Evolutionary conservation across 331 rosid genomes (phyloP), one percentile per base, ranked within the genome.

Genomic region (Quercus lobata): DNA sequence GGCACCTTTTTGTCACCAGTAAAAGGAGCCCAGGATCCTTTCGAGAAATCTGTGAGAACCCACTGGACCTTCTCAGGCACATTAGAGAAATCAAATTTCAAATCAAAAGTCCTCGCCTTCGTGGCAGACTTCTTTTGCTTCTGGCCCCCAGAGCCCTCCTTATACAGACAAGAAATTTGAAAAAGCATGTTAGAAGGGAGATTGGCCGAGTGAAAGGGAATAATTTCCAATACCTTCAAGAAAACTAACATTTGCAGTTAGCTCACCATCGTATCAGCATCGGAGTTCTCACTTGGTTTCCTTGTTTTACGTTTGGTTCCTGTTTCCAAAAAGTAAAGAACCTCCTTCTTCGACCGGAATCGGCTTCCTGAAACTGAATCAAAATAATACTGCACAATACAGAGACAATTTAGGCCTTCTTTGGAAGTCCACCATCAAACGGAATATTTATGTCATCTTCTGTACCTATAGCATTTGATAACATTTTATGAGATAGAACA

Each of bases 301-400:
- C 58, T 76, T 80, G 35, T 83, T 81, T 84, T 82, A 21, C 66
- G 75, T 32, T 24, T 25, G 0, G 77, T 82, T 84, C 90, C 90
- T 6, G 89, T 89, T 76, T 87, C 87, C 80, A 87, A 44, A 79
- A 89, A 89, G 81, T 76, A 83, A 3, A 83, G 83, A 74, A 89
- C 92, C 80, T 89, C 92, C 17, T 78, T 83, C 87, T 78, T 89
- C 16, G 92, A 89, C 37, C 92, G 89, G 82, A 89, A 89, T 68
- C 84, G 83, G 57, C 83, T 84, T 57, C 86, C 75, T 35, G 92
- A 87, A 18, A 32, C 77, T 57, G 89, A 90, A 72, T 89, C 82
- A 19, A 72, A 15, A 83, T 87, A 89, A 84, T 89, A 89, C 92
- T 89, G 90, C 88, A 85, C 21, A 41, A 72, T 46, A 78, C 27